Evolutionary conservation across 345 rosid species (phyloP).

Genomic region (Atalantia buxifolia): DNA sequence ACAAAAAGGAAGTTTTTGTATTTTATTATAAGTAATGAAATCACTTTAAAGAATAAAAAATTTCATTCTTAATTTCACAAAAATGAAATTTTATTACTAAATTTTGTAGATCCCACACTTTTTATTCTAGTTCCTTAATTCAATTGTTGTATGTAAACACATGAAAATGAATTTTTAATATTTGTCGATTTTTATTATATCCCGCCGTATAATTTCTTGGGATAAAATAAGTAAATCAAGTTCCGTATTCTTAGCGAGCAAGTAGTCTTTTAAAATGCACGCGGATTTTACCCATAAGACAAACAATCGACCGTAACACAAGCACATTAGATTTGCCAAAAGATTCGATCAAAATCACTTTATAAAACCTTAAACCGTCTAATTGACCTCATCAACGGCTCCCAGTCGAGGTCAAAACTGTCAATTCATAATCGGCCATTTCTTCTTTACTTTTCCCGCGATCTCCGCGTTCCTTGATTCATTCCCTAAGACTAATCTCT

Average conservation of each 20-base stretch:
- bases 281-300: background rate
- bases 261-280: background rate
- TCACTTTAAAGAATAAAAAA: too few relatives aligned
- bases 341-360: background rate
- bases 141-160: too few relatives aligned
- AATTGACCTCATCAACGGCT: background rate
- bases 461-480: conserved; percentile 6
- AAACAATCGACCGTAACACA: background rate
- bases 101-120: too few relatives aligned
- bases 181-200: too few relatives aligned
- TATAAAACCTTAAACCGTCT: background rate
- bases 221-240: background rate
- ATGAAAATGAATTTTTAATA: too few relatives aligned
- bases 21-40: too few relatives aligned
- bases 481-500: background rate
- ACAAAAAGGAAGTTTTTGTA: too few relatives aligned
- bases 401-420: background rate
- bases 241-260: background rate
- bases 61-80: too few relatives aligned
- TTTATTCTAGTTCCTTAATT: too few relatives aligned
- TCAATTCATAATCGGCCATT: background rate
- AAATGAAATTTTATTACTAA: too few relatives aligned
- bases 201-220: too few relatives aligned
- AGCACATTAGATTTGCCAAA: background rate
- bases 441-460: conserved; percentile 6